phyloP scores from a whole-genome alignment of 2,329 filamentous ascomycete genomes.

The Colletotrichum orchidophilum region DNA sequence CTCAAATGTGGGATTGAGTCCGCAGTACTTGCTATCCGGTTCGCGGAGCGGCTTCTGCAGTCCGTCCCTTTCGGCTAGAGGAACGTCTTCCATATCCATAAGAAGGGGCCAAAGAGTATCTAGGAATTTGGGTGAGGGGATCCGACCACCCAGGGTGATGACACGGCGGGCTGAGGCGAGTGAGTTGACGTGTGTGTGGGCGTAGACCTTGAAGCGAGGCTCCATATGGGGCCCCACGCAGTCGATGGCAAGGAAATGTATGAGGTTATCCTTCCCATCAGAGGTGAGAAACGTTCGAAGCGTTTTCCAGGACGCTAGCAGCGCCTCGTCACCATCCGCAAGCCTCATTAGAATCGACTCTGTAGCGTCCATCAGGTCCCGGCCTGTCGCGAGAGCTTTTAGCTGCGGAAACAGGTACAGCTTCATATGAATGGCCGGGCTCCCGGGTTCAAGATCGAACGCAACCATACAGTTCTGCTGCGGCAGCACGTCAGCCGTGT shows the following conservation, averaged over 20 bases:
- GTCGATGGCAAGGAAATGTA: neutral
- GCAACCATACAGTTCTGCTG: constrained; percentile 1
- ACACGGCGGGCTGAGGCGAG: neutral
- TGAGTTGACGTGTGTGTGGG: neutral
- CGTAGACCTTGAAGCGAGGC: neutral
- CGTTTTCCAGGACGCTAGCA: neutral
- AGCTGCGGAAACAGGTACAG: constrained; percentile 18
- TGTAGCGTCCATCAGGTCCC: neutral
- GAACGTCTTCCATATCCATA: neutral
- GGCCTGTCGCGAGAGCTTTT: constrained; percentile 9
- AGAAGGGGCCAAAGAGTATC: neutral
- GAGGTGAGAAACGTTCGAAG: neutral
- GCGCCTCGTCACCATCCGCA: neutral
- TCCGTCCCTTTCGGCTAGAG: neutral
- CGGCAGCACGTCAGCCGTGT: neutral
- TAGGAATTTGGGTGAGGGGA: neutral
- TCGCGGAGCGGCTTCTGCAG: neutral
- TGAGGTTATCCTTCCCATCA: neutral
- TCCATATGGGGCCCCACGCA: constrained; percentile 18
- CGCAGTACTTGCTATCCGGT: neutral
- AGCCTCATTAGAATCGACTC: neutral
- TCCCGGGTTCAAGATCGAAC: constrained; percentile 13
- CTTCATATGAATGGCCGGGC: constrained; percentile 1
- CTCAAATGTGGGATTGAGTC: constrained; percentile 34
- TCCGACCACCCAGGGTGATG: neutral